Evolutionary conservation across 225 moss, liverwort and hornwort genomes (phyloP).

Genomic region (Sphagnum contortum): DNA sequence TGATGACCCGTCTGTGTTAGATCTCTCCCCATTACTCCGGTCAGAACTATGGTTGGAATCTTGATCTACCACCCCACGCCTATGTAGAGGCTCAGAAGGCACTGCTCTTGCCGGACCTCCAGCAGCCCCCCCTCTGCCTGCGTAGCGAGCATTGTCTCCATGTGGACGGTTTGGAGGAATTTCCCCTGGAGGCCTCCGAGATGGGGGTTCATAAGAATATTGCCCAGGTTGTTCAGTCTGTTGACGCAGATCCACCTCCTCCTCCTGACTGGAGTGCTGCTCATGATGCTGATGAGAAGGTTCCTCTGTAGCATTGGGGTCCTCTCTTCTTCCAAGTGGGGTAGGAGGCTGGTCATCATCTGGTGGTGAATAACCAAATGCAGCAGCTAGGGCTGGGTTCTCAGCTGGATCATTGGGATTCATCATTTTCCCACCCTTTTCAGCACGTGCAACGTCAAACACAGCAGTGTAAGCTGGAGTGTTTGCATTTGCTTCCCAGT

Average conservation of each 20-base stretch:
- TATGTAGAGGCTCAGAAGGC: slow-evolving; percentile 22
- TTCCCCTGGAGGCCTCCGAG: slow-evolving; percentile 24
- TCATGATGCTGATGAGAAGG: slow-evolving; percentile 25
- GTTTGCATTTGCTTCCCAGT: slow-evolving; percentile 40
- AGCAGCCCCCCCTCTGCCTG: slow-evolving; percentile 5
- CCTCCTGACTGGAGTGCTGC: slow-evolving; percentile 36
- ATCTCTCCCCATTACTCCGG: slow-evolving; percentile 17
- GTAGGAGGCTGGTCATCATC: slow-evolving; percentile 32
- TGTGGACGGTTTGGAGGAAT: too few species aligned
- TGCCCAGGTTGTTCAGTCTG: slow-evolving; percentile 27
- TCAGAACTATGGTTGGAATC: slow-evolving; percentile 13
- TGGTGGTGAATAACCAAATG: slow-evolving; percentile 21
- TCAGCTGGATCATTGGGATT: slow-evolving; percentile 51
- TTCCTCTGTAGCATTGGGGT: slow-evolving; percentile 19
- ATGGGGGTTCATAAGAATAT: slow-evolving; percentile 24
- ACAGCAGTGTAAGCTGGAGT: slow-evolving; percentile 43
- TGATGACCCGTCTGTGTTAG: slow-evolving; percentile 19
- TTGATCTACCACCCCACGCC: slow-evolving; percentile 27
- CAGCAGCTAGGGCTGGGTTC: slow-evolving; percentile 29
- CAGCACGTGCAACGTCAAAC: slow-evolving; percentile 43
- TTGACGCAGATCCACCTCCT: slow-evolving; percentile 22
- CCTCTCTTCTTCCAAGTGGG: slow-evolving; percentile 20
- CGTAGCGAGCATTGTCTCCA: too few species aligned
- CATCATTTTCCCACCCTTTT: slow-evolving; percentile 25
- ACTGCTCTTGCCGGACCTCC: slow-evolving; percentile 31